phyloP scores from a whole-genome alignment of 2,329 filamentous ascomycete genomes.

The Trichoderma sp. region DNA sequence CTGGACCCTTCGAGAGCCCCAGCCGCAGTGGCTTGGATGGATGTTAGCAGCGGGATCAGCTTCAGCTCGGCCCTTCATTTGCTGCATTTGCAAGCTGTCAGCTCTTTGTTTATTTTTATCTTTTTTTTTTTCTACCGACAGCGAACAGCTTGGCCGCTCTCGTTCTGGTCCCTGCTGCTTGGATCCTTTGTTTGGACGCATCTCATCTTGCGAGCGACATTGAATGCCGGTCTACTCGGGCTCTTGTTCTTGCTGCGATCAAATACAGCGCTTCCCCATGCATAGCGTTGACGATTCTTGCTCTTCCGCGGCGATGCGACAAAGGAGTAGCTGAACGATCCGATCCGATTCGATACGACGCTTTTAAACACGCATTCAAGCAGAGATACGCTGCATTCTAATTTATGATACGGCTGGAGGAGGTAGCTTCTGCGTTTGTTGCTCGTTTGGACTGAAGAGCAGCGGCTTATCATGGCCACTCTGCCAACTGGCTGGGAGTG shows the following conservation, averaged over 20 bases:
- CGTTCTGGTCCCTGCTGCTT: neutral
- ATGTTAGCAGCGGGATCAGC: conserved; percentile 1
- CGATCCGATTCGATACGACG: neutral
- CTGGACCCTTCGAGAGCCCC: neutral
- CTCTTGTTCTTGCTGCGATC: neutral
- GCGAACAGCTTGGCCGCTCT: neutral
- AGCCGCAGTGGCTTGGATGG: conserved; percentile 14
- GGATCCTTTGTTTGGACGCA: neutral
- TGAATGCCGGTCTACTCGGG: neutral
- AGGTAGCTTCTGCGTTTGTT: neutral
- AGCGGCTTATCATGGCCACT: conserved; percentile 25
- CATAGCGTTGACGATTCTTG: neutral
- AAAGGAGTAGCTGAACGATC: conserved; percentile 12
- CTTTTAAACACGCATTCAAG: neutral
- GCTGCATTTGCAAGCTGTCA: conserved; percentile 7
- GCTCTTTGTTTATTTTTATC: neutral
- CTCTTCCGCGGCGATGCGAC: conserved; percentile 8
- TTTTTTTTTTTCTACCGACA: neutral
- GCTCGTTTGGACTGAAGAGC: neutral
- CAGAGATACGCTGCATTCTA: neutral
- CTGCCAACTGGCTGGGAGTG: conserved; percentile 55
- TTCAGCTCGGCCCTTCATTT: conserved; percentile 1
- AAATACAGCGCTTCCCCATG: neutral
- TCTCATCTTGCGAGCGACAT: neutral
- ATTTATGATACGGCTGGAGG: neutral